Evolutionary conservation across 2,329 filamentous ascomycete species (phyloP).

Genomic region (Trichophyton simii): DNA sequence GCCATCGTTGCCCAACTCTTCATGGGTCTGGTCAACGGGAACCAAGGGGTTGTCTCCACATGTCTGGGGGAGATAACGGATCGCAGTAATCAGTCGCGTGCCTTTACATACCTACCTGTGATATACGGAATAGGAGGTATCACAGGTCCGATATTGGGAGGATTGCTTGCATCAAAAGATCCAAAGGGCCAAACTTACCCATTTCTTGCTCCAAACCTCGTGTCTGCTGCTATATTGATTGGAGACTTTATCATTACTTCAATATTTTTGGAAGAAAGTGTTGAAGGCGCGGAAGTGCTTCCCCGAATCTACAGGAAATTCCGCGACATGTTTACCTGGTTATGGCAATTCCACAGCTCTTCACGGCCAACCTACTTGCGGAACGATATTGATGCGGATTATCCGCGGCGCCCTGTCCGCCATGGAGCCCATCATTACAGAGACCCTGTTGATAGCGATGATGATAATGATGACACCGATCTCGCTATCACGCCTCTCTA

Average conservation of each 20-base stretch:
- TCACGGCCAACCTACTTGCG: constrained; percentile 48
- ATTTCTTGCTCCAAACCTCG: constrained; percentile 72
- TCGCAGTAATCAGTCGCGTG: constrained; percentile 81
- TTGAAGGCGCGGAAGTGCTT: constrained; percentile 53
- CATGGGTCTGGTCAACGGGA: constrained; percentile 91
- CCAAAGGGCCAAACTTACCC: constrained; percentile 51
- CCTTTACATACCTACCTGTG: constrained; percentile 87
- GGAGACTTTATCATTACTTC: constrained; percentile 60
- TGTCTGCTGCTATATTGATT: constrained; percentile 59
- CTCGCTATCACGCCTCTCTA: constrained; percentile 28
- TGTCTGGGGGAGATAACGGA: constrained; percentile 92
- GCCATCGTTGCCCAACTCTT: constrained; percentile 71
- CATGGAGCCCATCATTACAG: constrained; percentile 16
- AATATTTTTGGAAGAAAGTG: constrained; percentile 78
- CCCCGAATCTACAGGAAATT: constrained; percentile 49
- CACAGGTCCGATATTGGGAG: constrained; percentile 82
- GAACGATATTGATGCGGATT: constrained; percentile 20
- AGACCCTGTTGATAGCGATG: constrained; percentile 22
- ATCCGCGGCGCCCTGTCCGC: constrained; percentile 3
- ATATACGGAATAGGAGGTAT: constrained; percentile 94
- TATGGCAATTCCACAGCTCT: constrained; percentile 55
- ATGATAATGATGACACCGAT: constrained; percentile 35
- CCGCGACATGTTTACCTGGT: constrained; percentile 50
- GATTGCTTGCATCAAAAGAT: constrained; percentile 59
- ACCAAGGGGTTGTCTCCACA: constrained; percentile 85